Base-by-base conservation (phyloP, 2,329 filamentous ascomycete species). In the Sarocladiaceae sp. region DNA sequence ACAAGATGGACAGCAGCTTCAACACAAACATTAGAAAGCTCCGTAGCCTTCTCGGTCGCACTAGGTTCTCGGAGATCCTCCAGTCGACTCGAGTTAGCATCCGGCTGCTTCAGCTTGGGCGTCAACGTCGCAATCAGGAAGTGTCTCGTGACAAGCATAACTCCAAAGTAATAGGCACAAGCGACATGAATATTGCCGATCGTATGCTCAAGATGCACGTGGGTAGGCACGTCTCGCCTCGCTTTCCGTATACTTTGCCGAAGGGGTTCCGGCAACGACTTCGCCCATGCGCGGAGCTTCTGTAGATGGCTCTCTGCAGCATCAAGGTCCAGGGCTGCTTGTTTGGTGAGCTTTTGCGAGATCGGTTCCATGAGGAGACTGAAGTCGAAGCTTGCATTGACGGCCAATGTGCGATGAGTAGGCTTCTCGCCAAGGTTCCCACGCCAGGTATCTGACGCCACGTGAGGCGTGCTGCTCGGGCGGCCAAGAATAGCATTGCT, bases 371-470 rank as follows among this genome's bases (percentile, higher is more conserved):
- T 48, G 15, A 48, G 44, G 4, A 48, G 26, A 17, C 44, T 48
- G 44, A 48, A 28, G 11, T 48, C 44, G 28, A 48, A 48, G 44
- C 15, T 48, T 28, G 44, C 44, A 22, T 48, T 48, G 25, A 48
- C 44, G 17, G 44, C 44, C 5, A 48, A 28, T 20, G 23, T 18
- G 10, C 26, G 44, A 17, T 48, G 44, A 2, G 26, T 48, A 6
- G 44, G 26, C 28, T 48, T 29, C 5, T 48, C 44, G 6, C 26
- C n/a, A 20, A 29, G 26, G 12, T 3, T 18, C 8, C 40, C 23
- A 17, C 44, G 44, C 44, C 44, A 48, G 8, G n/a, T 33, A 18
- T 48, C 44, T 12, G 44, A 48, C 4, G 44, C 44, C 12, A 48
- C 44, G 17, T 48, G 44, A 12, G 44, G 44, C 20, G 44, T 33